Percentiles rank a stretch among this genome's conserved stretches.
phyloP scores from a whole-genome alignment of 805 yeast species.

The Starmerella bombi region DNA sequence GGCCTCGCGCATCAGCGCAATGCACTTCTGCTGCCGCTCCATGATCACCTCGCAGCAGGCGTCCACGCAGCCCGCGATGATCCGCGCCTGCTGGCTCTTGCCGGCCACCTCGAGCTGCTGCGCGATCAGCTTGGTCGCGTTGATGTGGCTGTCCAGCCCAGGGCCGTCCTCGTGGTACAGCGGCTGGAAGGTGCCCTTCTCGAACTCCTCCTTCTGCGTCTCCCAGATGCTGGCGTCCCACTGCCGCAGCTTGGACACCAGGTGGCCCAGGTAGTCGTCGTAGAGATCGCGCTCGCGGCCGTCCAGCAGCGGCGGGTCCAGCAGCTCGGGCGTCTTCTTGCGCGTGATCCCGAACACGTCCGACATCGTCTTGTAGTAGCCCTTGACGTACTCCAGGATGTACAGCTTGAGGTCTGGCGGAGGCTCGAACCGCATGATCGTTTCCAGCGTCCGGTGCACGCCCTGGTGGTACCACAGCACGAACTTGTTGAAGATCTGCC shows the following conservation, averaged over 20 bases:
- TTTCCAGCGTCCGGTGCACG: constrained; percentile 49
- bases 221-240: constrained; percentile 63
- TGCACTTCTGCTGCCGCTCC: constrained; percentile 53
- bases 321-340: constrained; percentile 24
- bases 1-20: constrained; percentile 35
- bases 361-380: constrained; percentile 43
- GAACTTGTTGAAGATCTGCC: constrained; percentile 57
- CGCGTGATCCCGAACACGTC: constrained; percentile 39
- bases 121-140: constrained; percentile 68
- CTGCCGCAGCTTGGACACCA: constrained; percentile 61
- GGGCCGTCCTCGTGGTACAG: constrained; percentile 51
- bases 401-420: constrained; percentile 62
- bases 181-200: constrained; percentile 58
- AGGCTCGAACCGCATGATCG: constrained; percentile 54
- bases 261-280: constrained; percentile 63
- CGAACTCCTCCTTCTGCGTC: constrained; percentile 56
- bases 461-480: constrained; percentile 55
- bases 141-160: constrained; percentile 64
- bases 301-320: constrained; percentile 51
- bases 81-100: constrained; percentile 67
- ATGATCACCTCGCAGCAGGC: constrained; percentile 52
- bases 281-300: constrained; percentile 59
- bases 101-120: constrained; percentile 84
- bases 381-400: constrained; percentile 65
- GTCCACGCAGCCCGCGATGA: constrained; percentile 63